Conservation (phyloP, 129 eudicot species). For the Flaveria bidentis region DNA sequence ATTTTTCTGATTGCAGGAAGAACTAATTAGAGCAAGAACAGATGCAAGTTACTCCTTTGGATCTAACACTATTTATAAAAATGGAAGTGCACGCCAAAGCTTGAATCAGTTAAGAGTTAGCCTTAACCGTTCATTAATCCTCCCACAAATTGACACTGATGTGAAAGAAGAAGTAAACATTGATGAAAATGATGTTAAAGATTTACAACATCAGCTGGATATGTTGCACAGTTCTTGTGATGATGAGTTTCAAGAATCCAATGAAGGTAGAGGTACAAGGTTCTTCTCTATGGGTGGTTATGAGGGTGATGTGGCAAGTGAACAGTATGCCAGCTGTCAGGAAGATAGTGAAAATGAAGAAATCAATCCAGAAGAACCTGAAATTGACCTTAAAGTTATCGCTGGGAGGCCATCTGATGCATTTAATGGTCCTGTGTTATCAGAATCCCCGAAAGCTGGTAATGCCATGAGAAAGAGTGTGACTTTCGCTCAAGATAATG, state of each 20-base stretch:
- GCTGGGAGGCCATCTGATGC: constrained; percentile 52
- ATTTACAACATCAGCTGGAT: constrained; percentile 62
- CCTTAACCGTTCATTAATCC: constrained; percentile 82
- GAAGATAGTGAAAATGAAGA: constrained; percentile 81
- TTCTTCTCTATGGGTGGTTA: constrained; percentile 68
- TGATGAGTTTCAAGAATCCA: constrained; percentile 40
- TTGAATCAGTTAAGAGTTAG: constrained; percentile 81
- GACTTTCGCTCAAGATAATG: constrained; percentile 34
- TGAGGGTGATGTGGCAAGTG: constrained; percentile 66
- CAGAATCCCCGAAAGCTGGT: constrained; percentile 83
- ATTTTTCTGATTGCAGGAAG: constrained; percentile 60
- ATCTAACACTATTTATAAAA: constrained; percentile 39
- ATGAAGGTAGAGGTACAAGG: constrained; percentile 46
- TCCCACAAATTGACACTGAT: constrained; percentile 58
- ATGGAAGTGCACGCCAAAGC: constrained; percentile 85
- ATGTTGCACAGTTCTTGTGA: constrained; percentile 58
- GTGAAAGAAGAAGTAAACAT: constrained; percentile 57
- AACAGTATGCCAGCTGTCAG: constrained; percentile 65
- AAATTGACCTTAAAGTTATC: constrained; percentile 34
- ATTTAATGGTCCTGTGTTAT: constrained; percentile 62
- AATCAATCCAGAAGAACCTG: constrained; percentile 44
- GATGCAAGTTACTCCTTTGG: constrained; percentile 44
- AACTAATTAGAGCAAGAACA: constrained; percentile 82
- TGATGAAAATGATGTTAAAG: constrained; percentile 72
- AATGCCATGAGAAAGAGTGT: constrained; percentile 52